These are phyloP conservation scores for Blastomyces emzantsi DNA, from an alignment of 2,329 filamentous ascomycete genomes.

Conservation along the genomic window DNA sequence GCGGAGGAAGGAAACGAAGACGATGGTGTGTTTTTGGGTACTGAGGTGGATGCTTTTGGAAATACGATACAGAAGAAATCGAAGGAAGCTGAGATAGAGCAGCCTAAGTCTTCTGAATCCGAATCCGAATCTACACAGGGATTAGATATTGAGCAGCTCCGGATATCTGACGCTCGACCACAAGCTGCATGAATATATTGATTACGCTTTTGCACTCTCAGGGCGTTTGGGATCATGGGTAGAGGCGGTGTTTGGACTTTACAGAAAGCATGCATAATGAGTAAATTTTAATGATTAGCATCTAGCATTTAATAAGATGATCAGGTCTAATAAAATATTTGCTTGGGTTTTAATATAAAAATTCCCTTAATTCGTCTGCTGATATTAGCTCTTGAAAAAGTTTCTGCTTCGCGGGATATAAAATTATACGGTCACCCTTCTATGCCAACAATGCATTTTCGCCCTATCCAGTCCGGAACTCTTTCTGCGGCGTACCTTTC, in stretches of 20 bases:
- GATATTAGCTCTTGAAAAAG: not conserved
- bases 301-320: not conserved
- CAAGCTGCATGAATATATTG: not conserved
- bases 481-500: not conserved
- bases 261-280: not conserved
- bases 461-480: not conserved
- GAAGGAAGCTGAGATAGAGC: not conserved
- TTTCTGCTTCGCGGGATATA: not conserved
- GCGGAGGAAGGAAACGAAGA: conserved; percentile 16
- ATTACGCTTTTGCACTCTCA: not conserved
- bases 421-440: not conserved
- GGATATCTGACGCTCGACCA: conserved; percentile 9
- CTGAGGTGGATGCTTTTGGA: conserved; percentile 5
- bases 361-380: not conserved
- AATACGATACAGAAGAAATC: not conserved
- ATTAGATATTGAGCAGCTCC: conserved; percentile 9
- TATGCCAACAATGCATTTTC: not conserved
- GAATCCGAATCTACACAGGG: not conserved
- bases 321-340: not conserved
- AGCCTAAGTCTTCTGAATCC: not conserved
- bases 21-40: conserved; percentile 10
- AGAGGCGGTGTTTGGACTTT: not conserved
- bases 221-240: not conserved
- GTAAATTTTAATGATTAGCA: not conserved
- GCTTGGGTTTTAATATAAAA: not conserved